A percentile compares a stretch with the other conserved stretches of the same genome.
Evolutionary conservation across 306 rosid genomes (phyloP).

Genomic region (Geum urbanum): DNA sequence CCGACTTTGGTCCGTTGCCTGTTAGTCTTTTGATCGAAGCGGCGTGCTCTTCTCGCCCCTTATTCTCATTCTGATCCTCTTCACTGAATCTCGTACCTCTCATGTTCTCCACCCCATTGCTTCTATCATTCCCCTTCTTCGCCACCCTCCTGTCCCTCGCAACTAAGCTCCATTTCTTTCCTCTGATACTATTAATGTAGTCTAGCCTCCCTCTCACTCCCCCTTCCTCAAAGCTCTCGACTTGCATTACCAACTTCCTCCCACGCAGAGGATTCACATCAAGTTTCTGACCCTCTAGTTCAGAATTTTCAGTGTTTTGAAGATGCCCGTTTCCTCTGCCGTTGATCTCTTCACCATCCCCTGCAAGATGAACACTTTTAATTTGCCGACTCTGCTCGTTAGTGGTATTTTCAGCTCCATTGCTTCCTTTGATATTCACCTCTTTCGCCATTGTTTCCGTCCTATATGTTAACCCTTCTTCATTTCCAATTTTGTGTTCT

Average conservation of each 20-base stretch:
- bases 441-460: constrained; percentile 17
- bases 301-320: constrained; percentile 21
- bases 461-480: background rate
- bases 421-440: background rate
- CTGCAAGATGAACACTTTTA: constrained; percentile 17
- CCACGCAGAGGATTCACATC: constrained; percentile 15
- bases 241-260: constrained; percentile 17
- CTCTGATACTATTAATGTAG: constrained; percentile 30
- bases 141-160: constrained; percentile 33
- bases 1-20: constrained; percentile 12
- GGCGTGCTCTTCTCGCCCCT: constrained; percentile 16
- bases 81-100: constrained; percentile 26
- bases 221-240: background rate
- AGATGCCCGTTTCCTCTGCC: constrained; percentile 14
- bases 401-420: background rate
- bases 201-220: constrained; percentile 34
- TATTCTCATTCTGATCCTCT: constrained; percentile 26
- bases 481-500: constrained; percentile 18
- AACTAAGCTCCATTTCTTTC: constrained; percentile 40
- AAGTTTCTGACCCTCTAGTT: constrained; percentile 15
- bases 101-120: constrained; percentile 22
- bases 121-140: constrained; percentile 32
- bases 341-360: constrained; percentile 23
- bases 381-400: constrained; percentile 17
- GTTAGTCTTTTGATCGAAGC: constrained; percentile 9